Evolutionary conservation across 192 early-diverging fungal species (phyloP).

Genomic region (Umbelopsis sp.): DNA sequence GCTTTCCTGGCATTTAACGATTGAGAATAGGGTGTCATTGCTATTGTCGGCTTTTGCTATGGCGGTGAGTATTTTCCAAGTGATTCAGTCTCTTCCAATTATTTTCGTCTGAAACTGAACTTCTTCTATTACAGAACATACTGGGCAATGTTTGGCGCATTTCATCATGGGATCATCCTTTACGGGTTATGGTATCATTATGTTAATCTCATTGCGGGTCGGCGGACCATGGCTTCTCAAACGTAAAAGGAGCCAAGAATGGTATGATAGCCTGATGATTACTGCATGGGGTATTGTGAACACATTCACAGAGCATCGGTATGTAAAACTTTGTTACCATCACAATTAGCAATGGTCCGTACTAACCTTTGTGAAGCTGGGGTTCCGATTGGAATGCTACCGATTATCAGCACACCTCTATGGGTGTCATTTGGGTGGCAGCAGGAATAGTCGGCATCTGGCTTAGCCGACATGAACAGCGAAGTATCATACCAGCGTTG

Average conservation of each 20-base stretch:
- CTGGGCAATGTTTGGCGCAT: conserved; percentile 70
- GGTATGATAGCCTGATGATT: conserved; percentile 68
- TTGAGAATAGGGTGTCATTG: conserved; percentile 51
- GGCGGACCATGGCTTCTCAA: conserved; percentile 58
- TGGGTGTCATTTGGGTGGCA: conserved; percentile 71
- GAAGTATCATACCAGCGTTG: conserved; percentile 62
- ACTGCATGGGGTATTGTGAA: conserved; percentile 69
- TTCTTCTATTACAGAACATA: conserved; percentile 38
- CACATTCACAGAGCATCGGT: conserved; percentile 73
- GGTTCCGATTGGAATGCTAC: conserved; percentile 60
- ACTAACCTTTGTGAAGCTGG: conserved; percentile 26
- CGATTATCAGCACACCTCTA: conserved; percentile 67
- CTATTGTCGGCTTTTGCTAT: conserved; percentile 63
- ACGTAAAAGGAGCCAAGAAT: conserved; percentile 64
- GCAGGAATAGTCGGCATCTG: conserved; percentile 61
- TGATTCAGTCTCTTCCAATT: not conserved
- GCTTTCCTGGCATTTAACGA: not conserved
- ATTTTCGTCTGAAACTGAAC: not conserved
- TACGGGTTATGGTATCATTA: conserved; percentile 63
- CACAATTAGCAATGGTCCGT: not conserved
- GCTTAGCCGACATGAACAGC: conserved; percentile 44
- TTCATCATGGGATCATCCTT: conserved; percentile 77
- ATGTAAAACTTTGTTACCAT: conserved; percentile 22
- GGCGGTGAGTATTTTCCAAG: conserved; percentile 37
- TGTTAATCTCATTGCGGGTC: conserved; percentile 56